Percentiles rank a stretch among this genome's conserved stretches.
phyloP scores from a whole-genome alignment of 2,329 filamentous ascomycete species.

The Boeremia lycopersici region DNA sequence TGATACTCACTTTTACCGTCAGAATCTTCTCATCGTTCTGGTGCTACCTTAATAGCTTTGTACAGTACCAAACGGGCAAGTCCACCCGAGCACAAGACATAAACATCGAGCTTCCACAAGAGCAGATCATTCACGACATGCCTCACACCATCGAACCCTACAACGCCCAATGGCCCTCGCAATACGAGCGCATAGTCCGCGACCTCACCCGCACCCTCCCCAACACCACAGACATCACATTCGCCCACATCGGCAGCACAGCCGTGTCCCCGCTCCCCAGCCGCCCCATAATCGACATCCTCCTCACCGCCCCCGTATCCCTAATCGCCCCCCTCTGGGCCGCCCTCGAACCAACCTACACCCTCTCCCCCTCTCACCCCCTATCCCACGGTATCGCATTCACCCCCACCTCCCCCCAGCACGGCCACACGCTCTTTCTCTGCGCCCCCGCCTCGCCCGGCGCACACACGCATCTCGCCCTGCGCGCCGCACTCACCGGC shows the following conservation, averaged over 20 bases:
- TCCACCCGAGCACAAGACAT: conserved; percentile 6
- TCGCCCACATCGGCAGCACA: conserved; percentile 49
- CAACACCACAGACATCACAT: conserved; percentile 24
- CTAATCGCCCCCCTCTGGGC: neutral
- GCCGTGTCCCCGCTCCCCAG: conserved; percentile 44
- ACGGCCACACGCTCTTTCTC: conserved; percentile 45
- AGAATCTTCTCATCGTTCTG: too few species aligned
- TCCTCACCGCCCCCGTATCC: conserved; percentile 33
- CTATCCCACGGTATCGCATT: neutral
- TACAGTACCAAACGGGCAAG: conserved; percentile 7
- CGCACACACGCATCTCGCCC: conserved; percentile 47
- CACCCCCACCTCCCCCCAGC: neutral
- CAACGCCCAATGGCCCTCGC: conserved; percentile 35
- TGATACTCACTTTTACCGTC: too few species aligned
- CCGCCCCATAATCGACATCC: conserved; percentile 48
- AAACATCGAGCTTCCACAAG: neutral
- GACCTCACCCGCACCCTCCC: conserved; percentile 24
- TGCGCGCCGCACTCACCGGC: conserved; percentile 44
- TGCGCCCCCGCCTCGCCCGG: conserved; percentile 32
- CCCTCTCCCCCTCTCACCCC: neutral
- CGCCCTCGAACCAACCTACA: neutral
- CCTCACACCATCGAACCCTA: conserved; percentile 31
- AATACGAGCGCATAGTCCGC: conserved; percentile 31
- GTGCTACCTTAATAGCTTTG: too few species aligned
- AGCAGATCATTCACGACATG: neutral